These are phyloP conservation scores for Onygenales sp. DNA, from an alignment of 2,329 filamentous ascomycete genomes.

Conservation along the genomic window DNA sequence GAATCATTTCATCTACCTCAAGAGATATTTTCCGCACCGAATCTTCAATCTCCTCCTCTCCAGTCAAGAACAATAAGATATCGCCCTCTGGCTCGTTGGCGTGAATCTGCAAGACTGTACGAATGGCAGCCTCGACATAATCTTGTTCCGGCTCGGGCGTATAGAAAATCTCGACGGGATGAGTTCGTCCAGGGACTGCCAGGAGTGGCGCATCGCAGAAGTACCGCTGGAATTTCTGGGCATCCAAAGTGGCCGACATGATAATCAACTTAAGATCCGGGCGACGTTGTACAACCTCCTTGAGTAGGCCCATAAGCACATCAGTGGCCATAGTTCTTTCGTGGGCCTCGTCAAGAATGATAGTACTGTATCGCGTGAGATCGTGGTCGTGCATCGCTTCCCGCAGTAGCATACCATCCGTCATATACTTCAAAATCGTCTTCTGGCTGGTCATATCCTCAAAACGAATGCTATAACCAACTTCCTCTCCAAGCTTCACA, in stretches of 20 bases:
- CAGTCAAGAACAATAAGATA: constrained; percentile 87
- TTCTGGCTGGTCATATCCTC: constrained; percentile 85
- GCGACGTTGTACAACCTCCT: constrained; percentile 73
- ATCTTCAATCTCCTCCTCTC: constrained; percentile 98
- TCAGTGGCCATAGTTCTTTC: constrained; percentile 95
- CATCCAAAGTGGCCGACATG: constrained; percentile 96
- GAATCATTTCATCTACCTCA: constrained; percentile 82
- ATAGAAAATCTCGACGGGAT: constrained; percentile 97
- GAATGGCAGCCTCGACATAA: constrained; percentile 89
- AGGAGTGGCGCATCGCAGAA: constrained; percentile 91
- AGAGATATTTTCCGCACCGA: constrained; percentile 83
- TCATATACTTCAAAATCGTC: constrained; percentile 99
- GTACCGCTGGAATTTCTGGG: constrained; percentile 95
- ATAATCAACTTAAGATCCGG: constrained; percentile 96
- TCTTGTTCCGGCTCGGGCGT: constrained; percentile 92
- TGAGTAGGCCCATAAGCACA: constrained; percentile 92
- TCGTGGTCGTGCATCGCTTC: constrained; percentile 96
- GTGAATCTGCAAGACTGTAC: constrained; percentile 94
- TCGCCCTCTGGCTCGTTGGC: constrained; percentile 87
- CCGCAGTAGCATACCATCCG: constrained; percentile 93
- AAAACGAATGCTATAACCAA: constrained; percentile 98
- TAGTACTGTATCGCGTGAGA: constrained; percentile 86
- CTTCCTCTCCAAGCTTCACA: constrained; percentile 82
- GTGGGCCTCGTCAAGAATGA: constrained; percentile 97
- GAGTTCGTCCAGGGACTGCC: constrained; percentile 86